Evolutionary conservation across 1,284 basidiomycete genomes (phyloP).

Genomic region (Rhodotorula glutinis): DNA sequence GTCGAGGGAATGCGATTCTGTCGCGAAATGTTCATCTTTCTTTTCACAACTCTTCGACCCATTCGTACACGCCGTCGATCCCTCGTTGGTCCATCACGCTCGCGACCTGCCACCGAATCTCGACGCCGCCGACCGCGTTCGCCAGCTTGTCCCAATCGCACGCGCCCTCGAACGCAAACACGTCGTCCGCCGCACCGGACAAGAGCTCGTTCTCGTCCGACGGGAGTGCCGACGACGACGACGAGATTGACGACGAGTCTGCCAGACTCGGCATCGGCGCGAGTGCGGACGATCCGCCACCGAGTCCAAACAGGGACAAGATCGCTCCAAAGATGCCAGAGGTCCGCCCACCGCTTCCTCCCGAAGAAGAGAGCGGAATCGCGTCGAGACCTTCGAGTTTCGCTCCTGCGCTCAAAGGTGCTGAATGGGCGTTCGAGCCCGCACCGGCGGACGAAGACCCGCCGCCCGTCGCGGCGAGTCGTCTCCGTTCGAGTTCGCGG

Average conservation of each 20-base stretch:
- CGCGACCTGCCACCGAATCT: constrained; percentile 35
- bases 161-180: constrained; percentile 38
- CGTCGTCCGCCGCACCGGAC: constrained; percentile 31
- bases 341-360: background rate
- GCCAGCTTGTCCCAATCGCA: constrained; percentile 40
- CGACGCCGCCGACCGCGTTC: constrained; percentile 19
- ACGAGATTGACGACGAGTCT: too few relatives aligned
- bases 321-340: constrained; percentile 2
- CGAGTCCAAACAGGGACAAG: constrained; percentile 15
- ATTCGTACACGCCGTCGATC: constrained; percentile 21
- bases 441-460: background rate
- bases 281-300: background rate
- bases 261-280: too few relatives aligned
- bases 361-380: constrained; percentile 22
- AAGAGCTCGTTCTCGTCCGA: constrained; percentile 41
- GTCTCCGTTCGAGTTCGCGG: constrained; percentile 41
- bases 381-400: constrained; percentile 42
- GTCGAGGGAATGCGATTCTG: too few relatives aligned
- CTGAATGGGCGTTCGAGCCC: too few relatives aligned
- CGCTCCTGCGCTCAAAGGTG: constrained; percentile 23
- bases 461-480: constrained; percentile 30
- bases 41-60: constrained; percentile 22
- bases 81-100: constrained; percentile 17
- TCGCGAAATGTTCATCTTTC: too few relatives aligned
- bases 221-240: constrained; percentile 22